Percentiles rank a stretch among this genome's conserved stretches.
Conservation (phyloP, 345 rosid genomes). For the Salix brachista region DNA sequence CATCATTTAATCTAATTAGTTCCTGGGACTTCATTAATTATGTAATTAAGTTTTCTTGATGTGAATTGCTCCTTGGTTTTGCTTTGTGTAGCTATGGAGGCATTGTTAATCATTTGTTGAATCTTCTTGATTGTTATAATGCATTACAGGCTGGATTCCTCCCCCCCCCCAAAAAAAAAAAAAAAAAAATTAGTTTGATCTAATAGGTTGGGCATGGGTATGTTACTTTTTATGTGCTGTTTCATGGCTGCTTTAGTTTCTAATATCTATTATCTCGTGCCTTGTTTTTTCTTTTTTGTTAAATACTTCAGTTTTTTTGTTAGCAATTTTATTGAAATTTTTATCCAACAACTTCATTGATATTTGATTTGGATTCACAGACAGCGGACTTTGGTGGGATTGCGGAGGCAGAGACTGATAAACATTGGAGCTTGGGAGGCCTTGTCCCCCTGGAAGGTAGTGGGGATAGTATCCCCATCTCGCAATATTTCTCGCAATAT, state of each 20-base stretch:
- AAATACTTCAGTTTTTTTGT: background rate
- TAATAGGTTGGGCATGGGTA: background rate
- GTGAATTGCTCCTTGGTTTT: background rate
- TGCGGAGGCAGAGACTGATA: background rate
- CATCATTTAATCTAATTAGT: background rate
- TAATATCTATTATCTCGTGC: background rate
- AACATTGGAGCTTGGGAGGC: slow-evolving; percentile 20
- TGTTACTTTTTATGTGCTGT: background rate
- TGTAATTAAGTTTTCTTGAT: background rate
- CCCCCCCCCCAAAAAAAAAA: no score
- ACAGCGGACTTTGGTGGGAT: background rate
- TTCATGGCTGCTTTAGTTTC: background rate
- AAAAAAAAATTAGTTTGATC: background rate
- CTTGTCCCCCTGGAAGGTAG: background rate
- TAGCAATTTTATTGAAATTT: background rate
- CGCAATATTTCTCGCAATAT: background rate
- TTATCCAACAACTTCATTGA: background rate
- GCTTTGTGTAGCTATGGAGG: background rate
- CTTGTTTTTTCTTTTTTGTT: background rate
- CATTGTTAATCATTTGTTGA: background rate
- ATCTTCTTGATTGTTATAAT: background rate
- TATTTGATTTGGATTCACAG: background rate
- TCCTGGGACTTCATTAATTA: background rate
- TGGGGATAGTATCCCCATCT: background rate
- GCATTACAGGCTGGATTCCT: no score